Percentiles rank a stretch among this genome's conserved stretches.
These are phyloP conservation scores for Nakaseomyces nivariensis DNA, from an alignment of 1,139 yeast species.

Conservation along the genomic window DNA sequence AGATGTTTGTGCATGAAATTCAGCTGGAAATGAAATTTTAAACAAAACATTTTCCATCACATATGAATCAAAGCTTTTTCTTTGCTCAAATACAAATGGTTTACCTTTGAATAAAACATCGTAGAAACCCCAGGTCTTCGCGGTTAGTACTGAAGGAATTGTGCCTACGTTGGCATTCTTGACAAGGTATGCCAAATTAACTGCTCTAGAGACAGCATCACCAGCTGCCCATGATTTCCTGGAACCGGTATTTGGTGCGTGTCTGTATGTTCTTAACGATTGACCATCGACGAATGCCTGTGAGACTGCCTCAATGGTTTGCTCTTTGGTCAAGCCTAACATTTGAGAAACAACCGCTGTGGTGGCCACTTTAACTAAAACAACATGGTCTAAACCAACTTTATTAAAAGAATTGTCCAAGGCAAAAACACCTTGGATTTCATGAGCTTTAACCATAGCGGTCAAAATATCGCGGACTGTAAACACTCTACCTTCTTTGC, in stretches of 20 bases:
- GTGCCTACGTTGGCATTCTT: constrained; percentile 43
- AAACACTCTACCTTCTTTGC: constrained; percentile 34
- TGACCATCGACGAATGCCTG: constrained; percentile 56
- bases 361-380: constrained; percentile 50
- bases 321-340: constrained; percentile 40
- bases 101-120: constrained; percentile 47
- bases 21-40: constrained; percentile 57
- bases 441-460: constrained; percentile 52
- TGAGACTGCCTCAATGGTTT: constrained; percentile 45
- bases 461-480: constrained; percentile 42
- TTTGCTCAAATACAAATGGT: constrained; percentile 40
- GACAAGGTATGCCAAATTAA: constrained; percentile 43
- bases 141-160: constrained; percentile 47
- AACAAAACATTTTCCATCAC: constrained; percentile 56
- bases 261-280: constrained; percentile 48
- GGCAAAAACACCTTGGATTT: constrained; percentile 49
- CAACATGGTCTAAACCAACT: constrained; percentile 53
- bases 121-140: constrained; percentile 52
- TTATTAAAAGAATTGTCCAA: constrained; percentile 48
- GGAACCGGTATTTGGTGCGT: constrained; percentile 53
- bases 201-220: constrained; percentile 53
- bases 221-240: constrained; percentile 63
- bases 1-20: constrained; percentile 58
- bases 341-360: constrained; percentile 49
- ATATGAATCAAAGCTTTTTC: constrained; percentile 41